phyloP scores from a whole-genome alignment of 306 rosid genomes.

The Casuarina glauca region DNA sequence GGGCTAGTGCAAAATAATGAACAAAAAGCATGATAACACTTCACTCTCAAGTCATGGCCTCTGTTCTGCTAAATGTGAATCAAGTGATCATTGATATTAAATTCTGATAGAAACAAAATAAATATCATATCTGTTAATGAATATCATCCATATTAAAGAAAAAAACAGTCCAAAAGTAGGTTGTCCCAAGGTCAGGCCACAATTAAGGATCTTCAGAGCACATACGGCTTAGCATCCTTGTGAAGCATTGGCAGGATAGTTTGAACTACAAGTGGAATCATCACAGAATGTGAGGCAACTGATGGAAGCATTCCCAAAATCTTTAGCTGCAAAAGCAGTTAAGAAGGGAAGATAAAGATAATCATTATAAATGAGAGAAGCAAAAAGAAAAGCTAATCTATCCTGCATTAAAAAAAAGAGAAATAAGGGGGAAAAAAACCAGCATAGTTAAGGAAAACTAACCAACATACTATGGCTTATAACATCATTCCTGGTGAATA shows the following conservation, averaged over 20 bases:
- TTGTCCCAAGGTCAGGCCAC: conserved; percentile 20
- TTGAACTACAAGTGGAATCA: conserved; percentile 85
- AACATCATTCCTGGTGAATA: conserved; percentile 66
- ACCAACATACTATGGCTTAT: conserved; percentile 66
- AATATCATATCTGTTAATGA: neutral
- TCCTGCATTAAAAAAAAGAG: conserved; percentile 15
- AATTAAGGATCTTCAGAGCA: conserved; percentile 25
- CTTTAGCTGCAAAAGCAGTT: conserved; percentile 64
- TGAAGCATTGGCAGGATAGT: conserved; percentile 88
- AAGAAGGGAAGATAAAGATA: conserved; percentile 19
- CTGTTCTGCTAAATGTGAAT: neutral
- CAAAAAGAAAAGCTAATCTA: conserved; percentile 18
- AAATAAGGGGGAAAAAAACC: conserved; percentile 6
- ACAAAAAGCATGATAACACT: neutral
- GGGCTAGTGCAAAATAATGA: neutral
- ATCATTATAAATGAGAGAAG: conserved; percentile 18
- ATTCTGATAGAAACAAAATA: neutral
- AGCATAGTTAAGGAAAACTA: conserved; percentile 33
- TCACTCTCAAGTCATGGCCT: neutral
- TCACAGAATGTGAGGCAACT: conserved; percentile 84
- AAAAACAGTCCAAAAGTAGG: conserved; percentile 14
- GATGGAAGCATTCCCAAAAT: conserved; percentile 76
- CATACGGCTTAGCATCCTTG: conserved; percentile 73
- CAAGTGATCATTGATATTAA: neutral
- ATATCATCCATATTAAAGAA: conserved; percentile 11